Evolutionary conservation across 352 stramenopile species (phyloP).

Genomic region (Globisporangium heterothallicum): DNA sequence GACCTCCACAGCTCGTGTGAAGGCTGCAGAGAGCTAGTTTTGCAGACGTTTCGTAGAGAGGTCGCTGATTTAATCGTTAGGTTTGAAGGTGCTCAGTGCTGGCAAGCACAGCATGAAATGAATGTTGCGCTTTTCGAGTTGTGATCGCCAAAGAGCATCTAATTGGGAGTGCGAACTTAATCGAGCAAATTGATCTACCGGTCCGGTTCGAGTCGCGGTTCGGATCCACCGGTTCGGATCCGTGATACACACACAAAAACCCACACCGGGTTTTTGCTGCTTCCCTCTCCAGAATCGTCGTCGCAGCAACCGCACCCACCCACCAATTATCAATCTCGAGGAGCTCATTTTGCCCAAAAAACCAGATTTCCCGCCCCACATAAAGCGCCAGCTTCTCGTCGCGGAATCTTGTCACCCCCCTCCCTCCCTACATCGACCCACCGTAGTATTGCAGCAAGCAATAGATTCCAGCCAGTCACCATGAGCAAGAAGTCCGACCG

Average conservation of each 20-base stretch:
- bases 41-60: too few species aligned
- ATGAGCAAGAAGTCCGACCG: constrained; percentile 15
- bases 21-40: too few species aligned
- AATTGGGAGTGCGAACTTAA: not conserved
- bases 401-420: too few species aligned
- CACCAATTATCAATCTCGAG: not conserved
- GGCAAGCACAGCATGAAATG: too few species aligned
- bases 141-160: too few species aligned
- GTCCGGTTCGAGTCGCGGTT: not conserved
- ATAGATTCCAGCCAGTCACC: not conserved
- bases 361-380: not conserved
- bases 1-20: not conserved
- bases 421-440: not conserved
- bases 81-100: too few species aligned
- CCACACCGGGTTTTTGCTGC: not conserved
- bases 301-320: not conserved
- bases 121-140: too few species aligned
- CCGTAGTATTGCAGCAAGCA: not conserved
- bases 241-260: not conserved
- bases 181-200: not conserved
- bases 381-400: too few species aligned
- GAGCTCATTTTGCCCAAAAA: not conserved
- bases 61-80: too few species aligned
- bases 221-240: too few species aligned
- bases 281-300: too few species aligned